These are phyloP conservation scores for Kodamaea anthophila DNA, from an alignment of 1,139 yeast genomes.

Conservation along the genomic window DNA sequence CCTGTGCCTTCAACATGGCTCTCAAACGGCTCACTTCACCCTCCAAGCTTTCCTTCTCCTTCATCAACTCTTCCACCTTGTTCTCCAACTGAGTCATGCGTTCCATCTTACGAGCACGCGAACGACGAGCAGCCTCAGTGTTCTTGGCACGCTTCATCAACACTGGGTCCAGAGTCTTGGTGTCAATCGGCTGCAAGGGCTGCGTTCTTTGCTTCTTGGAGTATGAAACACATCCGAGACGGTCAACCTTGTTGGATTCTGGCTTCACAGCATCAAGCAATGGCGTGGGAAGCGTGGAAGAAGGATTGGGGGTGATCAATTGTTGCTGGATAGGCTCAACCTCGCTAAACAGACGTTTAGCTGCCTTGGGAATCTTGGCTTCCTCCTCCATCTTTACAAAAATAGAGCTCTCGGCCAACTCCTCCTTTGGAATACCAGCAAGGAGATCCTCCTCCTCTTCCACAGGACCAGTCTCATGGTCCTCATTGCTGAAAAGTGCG, in stretches of 20 bases:
- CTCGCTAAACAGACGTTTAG: slow-evolving; percentile 24
- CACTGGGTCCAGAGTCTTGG: slow-evolving; percentile 57
- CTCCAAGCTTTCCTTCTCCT: slow-evolving; percentile 50
- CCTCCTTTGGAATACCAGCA: slow-evolving; percentile 16
- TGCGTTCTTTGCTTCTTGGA: slow-evolving; percentile 56
- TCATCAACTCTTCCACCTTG: slow-evolving; percentile 59
- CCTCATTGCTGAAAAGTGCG: slow-evolving; percentile 50
- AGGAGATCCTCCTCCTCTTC: slow-evolving; percentile 9
- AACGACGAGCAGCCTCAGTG: slow-evolving; percentile 95
- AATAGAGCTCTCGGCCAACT: slow-evolving; percentile 15
- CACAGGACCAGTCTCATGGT: slow-evolving; percentile 8
- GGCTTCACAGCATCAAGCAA: slow-evolving; percentile 10
- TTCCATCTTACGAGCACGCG: slow-evolving; percentile 88
- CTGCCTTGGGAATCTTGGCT: slow-evolving; percentile 4
- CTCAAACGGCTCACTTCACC: slow-evolving; percentile 54
- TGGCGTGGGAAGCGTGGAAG: slow-evolving; percentile 32
- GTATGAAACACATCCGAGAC: slow-evolving; percentile 58
- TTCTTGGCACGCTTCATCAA: slow-evolving; percentile 86
- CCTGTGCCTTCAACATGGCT: slow-evolving; percentile 31
- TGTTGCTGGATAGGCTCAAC: slow-evolving; percentile 25
- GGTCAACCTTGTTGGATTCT: slow-evolving; percentile 37
- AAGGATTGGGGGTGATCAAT: slow-evolving; percentile 30
- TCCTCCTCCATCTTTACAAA: slow-evolving; percentile 5
- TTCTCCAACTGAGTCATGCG: slow-evolving; percentile 79
- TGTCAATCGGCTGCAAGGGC: slow-evolving; percentile 61